Evolutionary conservation across 495 filamentous ascomycete genomes (phyloP), one percentile per base, ranked within the genome.

Genomic region (Neurospora africana): DNA sequence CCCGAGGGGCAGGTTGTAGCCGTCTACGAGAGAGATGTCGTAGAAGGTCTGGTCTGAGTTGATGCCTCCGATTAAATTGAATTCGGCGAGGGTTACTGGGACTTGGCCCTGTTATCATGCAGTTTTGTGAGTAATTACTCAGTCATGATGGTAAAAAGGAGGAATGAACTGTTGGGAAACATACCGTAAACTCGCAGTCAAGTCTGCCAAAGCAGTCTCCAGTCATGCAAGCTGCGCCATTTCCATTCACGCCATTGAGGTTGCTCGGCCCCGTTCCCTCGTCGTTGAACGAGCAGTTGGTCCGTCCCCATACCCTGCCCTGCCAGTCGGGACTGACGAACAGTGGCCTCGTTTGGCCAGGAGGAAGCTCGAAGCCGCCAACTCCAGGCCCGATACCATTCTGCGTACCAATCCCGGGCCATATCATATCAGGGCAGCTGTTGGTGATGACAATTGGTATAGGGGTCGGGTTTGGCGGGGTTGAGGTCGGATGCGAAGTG

Each of bases 11-110:
- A 94, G 81, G 79, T 94, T 94, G 84, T 94, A 94, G 47, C 92
- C 92, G 78, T 95, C 92, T 36, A 95, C 92, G 40, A 94, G 86
- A 40, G 91, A 93, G 72, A 95, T 91, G 79, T 95, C 92, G 79
- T 93, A 94, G 79, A 91, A 94, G 5, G 88, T 90, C 75, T 92
- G 88, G 15, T 81, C 83, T 70, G 84, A 83, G 39, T 81, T 79
- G n/a, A 83, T 81, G 53, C 86, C 86, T 36, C 86, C 87, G 43
- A 84, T 83, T 44, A 94, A 86, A 68, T 89, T 92, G 78, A 93
- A 92, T 74, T 95, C 92, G 21, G 90, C 91, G 7, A 95, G 84
- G 4, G 90, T 92, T 7, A 86, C 87, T 2, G 92, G 92, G 4
- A 87, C 83, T 38, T 84, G 84, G 21, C 92, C 91, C 88, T 87